Percentiles rank a stretch among this genome's conserved stretches.
Evolutionary conservation across 2,329 filamentous ascomycete species (phyloP).

Genomic region (Balansia obtecta): DNA sequence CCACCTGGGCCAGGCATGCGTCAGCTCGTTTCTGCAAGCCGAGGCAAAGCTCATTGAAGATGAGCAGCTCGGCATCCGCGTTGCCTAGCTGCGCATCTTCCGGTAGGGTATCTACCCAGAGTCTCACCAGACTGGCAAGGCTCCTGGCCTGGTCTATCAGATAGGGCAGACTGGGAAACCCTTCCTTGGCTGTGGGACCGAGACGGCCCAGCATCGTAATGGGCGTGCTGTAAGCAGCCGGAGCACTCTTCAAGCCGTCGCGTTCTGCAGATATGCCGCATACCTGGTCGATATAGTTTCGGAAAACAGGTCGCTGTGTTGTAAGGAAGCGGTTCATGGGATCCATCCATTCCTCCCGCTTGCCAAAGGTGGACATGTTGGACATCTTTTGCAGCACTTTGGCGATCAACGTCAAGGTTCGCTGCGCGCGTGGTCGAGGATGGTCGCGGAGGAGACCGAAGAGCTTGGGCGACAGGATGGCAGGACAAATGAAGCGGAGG

Average conservation of each 20-base stretch:
- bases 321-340: constrained; percentile 87
- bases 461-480: constrained; percentile 89
- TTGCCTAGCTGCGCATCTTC: constrained; percentile 22
- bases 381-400: constrained; percentile 86
- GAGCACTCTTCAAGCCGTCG: constrained; percentile 46
- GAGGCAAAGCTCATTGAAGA: constrained; percentile 40
- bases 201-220: constrained; percentile 79
- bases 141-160: constrained; percentile 81
- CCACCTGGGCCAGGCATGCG: constrained; percentile 37
- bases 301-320: constrained; percentile 66
- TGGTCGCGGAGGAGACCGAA: constrained; percentile 78
- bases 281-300: constrained; percentile 74
- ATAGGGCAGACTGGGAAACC: constrained; percentile 86
- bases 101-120: constrained; percentile 55
- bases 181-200: constrained; percentile 70
- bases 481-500: constrained; percentile 87
- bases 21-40: constrained; percentile 38
- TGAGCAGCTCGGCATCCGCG: constrained; percentile 36
- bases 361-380: constrained; percentile 83
- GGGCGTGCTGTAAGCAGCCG: constrained; percentile 83
- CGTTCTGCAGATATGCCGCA: constrained; percentile 70
- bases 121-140: constrained; percentile 69
- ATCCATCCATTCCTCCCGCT: constrained; percentile 98
- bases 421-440: constrained; percentile 68
- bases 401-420: constrained; percentile 82